Percentiles rank a stretch among this genome's conserved stretches.
Evolutionary conservation across 345 rosid genomes (phyloP).

Genomic region (Garcia nutans): DNA sequence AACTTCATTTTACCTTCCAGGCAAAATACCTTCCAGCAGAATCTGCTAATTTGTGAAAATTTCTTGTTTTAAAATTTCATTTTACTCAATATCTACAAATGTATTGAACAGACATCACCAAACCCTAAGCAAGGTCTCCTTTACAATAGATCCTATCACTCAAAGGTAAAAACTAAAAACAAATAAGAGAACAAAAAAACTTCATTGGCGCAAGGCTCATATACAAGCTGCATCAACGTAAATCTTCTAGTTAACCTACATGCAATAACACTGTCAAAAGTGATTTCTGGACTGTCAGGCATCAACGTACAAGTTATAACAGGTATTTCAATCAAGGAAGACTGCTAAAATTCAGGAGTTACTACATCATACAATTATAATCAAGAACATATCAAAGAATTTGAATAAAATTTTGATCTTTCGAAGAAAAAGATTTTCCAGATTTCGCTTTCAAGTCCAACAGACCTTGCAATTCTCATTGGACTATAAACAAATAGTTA

Average conservation of each 20-base stretch:
- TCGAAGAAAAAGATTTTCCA: background rate
- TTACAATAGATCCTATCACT: background rate
- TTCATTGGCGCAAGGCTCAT: background rate
- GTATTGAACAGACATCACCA: background rate
- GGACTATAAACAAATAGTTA: background rate
- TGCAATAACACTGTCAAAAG: background rate
- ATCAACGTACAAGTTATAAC: background rate
- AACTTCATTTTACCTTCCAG: no score
- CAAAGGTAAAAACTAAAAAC: background rate
- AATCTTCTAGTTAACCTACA: background rate
- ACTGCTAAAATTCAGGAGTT: background rate
- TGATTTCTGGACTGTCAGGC: background rate
- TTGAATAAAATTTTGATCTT: conserved; percentile 2
- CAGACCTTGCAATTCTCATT: background rate
- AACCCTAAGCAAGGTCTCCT: background rate
- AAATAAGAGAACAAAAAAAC: background rate
- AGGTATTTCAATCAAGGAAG: background rate
- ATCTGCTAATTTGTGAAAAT: background rate
- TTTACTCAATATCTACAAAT: background rate
- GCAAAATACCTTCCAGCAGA: background rate
- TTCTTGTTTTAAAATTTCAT: background rate
- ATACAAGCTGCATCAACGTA: background rate
- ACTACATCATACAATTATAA: background rate
- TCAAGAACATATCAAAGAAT: background rate
- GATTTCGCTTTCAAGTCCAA: background rate